Evolutionary conservation across 768 basidiomycete species (phyloP), one percentile per base, ranked within the genome.

Genomic region (Boletus speciosus): DNA sequence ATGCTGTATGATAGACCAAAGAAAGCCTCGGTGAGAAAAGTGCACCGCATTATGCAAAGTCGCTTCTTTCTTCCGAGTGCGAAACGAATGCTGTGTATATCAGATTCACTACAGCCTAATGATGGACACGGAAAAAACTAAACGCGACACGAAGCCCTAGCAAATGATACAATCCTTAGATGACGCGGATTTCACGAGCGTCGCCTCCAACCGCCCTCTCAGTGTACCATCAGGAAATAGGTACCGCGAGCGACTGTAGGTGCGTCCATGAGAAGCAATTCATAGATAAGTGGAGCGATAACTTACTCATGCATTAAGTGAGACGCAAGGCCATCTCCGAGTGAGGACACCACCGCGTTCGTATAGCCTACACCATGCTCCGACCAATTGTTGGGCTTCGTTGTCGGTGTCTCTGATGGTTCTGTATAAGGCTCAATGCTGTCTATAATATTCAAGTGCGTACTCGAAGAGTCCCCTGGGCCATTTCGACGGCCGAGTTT

Each of bases 21-120:
- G 19, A 19, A 19, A 19, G 19, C 52, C 38, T 60, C 64, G 68
- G 76, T 8, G 82, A 78, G 6, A 80, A 79, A 0, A 80, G 74
- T 58, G 46, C 42, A 82, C 83, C 46, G 78, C 70, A 55, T 54
- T 44, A 29, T 15, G 19, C 27, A 42, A 9, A 19, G 7, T 12
- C 43, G 10, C 15, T n/a, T n/a, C 42, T n/a, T n/a, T n/a, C 42
- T n/a, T 34, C 23, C 34, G 4, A 6, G 10, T 25, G 23, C 6
- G 34, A 25, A 25, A 37, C 46, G 16, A 21, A 25, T 35, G 35
- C 16, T 31, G 6, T 14, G 32, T 32, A 39, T 27, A 34, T 16
- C 42, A 4, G 27, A 25, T 41, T 16, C 5, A 27, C 25, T 15
- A 42, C 41, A 16, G 15, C 15, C 41, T 15, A 42, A 25, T 42